These are phyloP conservation scores for Theobroma grandiflorum DNA, from an alignment of 441 rosid species.

Conservation along the genomic window DNA sequence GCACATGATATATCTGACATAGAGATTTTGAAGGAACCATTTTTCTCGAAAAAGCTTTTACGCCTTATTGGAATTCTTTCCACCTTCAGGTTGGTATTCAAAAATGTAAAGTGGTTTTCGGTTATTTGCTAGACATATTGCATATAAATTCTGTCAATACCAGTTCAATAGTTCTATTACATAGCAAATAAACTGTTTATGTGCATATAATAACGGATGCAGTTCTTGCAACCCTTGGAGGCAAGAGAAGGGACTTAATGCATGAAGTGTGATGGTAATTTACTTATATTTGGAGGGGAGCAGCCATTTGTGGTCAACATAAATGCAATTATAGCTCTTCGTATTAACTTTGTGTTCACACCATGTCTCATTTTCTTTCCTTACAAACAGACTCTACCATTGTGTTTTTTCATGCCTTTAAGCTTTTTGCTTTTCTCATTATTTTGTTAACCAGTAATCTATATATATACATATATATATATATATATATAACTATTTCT, in stretches of 20 bases:
- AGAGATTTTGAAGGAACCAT: conserved; percentile 77
- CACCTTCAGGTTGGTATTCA: conserved; percentile 76
- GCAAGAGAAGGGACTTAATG: conserved; percentile 14
- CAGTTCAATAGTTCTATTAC: conserved; percentile 4
- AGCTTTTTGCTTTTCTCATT: conserved; percentile 3
- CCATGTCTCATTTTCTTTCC: not conserved
- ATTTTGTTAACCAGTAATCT: not conserved
- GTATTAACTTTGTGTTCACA: conserved; percentile 4
- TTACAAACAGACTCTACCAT: conserved; percentile 5
- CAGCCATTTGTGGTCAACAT: conserved; percentile 8
- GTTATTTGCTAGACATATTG: conserved; percentile 17
- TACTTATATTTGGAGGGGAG: not conserved
- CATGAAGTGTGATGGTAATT: conserved; percentile 6
- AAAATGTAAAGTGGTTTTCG: conserved; percentile 19
- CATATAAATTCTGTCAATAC: not conserved
- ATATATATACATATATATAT: too few relatives aligned
- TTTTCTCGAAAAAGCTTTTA: conserved; percentile 83
- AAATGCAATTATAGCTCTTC: conserved; percentile 4
- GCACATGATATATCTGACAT: conserved; percentile 54
- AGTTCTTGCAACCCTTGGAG: conserved; percentile 14
- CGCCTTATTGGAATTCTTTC: conserved; percentile 83
- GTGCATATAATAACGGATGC: not conserved
- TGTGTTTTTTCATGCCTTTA: not conserved
- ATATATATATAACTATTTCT: conserved; percentile 11
- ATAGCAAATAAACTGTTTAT: conserved; percentile 15